Base-by-base conservation (phyloP, 2,329 filamentous ascomycete species). In the Raffaelea arxii region DNA sequence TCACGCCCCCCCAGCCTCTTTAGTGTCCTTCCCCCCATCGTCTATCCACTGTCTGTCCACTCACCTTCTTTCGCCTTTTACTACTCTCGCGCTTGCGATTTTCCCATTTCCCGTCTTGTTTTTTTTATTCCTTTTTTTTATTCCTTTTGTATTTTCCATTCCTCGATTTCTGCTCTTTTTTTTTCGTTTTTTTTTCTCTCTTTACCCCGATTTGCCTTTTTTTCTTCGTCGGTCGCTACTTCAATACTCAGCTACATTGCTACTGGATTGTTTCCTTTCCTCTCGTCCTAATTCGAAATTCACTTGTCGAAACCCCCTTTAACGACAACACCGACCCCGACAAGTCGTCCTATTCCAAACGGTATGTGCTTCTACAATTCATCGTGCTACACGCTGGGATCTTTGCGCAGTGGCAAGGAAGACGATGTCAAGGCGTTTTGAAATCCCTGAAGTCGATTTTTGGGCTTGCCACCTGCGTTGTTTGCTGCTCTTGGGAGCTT, bases 21-120 rank as follows among this genome's bases (percentile, higher is more conserved):
- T 6, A 37, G 35, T 18, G 35, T 21, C 32, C 52, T 11, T 53
- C 47, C n/a, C 53, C 49, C 35, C 49, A 49, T 12, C 35, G 35
- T 45, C 43, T n/a, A 10, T 36, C 18, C 12, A 21, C 25, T 7
- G 21, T 23, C 38, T 25, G 6, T 4, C 25, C 38, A 7, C 38
- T 9, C 9, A 30, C 16, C 27, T 30, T 30, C 27, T 16, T 30
- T 30, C 27, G 27, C 16, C 27, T 30, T 16, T 30, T 16, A 9
- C 16, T 30, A 14, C 25, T 41, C 25, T 41, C 38, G 38, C 38
- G 38, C 40, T 25, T 4, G n/a, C 36, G 36, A 38, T 24, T n/a
- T 11, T 27, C 30, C 24, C 10, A 27, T 21, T 6, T 23, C 7
- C 7, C 6, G 12, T 14, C 21, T 21, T 7, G 19, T 40, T 41